Conservation (phyloP, 2,329 filamentous ascomycete genomes). For the Pestalotiopsis sp. region DNA sequence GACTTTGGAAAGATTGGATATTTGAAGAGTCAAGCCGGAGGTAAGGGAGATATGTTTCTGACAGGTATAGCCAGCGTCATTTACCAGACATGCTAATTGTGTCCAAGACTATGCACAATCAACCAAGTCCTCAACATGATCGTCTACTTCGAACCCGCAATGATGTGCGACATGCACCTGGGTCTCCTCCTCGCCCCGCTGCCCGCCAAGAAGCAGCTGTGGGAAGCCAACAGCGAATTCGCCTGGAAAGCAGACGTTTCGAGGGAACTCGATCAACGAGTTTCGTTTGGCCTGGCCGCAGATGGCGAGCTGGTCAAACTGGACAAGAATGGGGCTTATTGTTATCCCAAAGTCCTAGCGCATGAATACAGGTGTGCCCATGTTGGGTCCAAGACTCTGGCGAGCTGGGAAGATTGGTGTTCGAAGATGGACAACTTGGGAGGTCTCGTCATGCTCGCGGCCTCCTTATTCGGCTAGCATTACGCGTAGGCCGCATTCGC, state of each 20-base stretch:
- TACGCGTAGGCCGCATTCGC: not conserved
- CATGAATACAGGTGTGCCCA: not conserved
- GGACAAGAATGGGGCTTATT: not conserved
- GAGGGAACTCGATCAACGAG: constrained; percentile 15
- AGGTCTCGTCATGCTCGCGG: constrained; percentile 47
- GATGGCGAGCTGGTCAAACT: not conserved
- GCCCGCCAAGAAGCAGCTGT: constrained; percentile 43
- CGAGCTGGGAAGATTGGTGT: constrained; percentile 47
- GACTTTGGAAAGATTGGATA: constrained; percentile 42
- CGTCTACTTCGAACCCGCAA: constrained; percentile 42
- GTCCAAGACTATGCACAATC: constrained; percentile 38
- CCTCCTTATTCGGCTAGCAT: constrained; percentile 27
- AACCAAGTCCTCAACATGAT: constrained; percentile 45
- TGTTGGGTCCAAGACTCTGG: constrained; percentile 10
- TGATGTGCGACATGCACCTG: constrained; percentile 35
- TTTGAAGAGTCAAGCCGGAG: constrained; percentile 42
- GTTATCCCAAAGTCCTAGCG: not conserved
- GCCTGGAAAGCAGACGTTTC: constrained; percentile 37
- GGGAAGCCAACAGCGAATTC: constrained; percentile 41
- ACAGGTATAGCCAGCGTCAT: no score
- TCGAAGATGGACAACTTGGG: constrained; percentile 48
- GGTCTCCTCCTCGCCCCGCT: constrained; percentile 44
- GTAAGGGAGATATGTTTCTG: constrained; percentile 19
- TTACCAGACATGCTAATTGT: constrained; percentile 14
- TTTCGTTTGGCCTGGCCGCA: not conserved